phyloP scores from a whole-genome alignment of 2,329 filamentous ascomycete species.

The Verticillium isaacii region DNA sequence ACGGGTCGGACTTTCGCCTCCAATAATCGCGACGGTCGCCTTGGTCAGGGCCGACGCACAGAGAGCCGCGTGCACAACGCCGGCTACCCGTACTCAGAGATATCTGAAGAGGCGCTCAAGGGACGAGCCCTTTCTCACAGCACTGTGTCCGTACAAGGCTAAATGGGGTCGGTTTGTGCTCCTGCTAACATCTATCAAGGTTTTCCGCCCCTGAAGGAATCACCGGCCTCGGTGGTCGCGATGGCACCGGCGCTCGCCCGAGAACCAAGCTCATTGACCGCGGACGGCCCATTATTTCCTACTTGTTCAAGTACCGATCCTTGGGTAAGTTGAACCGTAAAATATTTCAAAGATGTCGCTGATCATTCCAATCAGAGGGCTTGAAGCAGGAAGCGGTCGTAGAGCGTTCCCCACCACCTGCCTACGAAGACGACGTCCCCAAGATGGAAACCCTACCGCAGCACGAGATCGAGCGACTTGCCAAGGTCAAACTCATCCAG shows the following conservation, averaged over 20 bases:
- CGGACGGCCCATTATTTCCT: constrained; percentile 17
- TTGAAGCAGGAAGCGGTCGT: constrained; percentile 25
- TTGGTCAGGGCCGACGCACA: background rate
- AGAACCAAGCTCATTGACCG: constrained; percentile 6
- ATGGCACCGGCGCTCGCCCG: background rate
- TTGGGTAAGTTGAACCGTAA: constrained; percentile 11
- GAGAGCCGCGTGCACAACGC: background rate
- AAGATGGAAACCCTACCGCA: constrained; percentile 14
- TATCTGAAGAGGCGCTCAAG: constrained; percentile 28
- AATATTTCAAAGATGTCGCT: background rate
- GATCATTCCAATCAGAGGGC: constrained; percentile 16
- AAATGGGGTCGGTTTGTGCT: too few species aligned
- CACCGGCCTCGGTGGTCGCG: too few species aligned
- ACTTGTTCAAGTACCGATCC: constrained; percentile 27
- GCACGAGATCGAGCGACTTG: constrained; percentile 21
- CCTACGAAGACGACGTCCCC: constrained; percentile 10
- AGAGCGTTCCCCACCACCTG: constrained; percentile 16
- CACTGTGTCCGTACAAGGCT: constrained; percentile 17
- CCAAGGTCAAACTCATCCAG: constrained; percentile 21
- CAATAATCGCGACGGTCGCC: background rate
- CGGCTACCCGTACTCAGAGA: constrained; percentile 8
- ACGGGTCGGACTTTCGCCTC: background rate
- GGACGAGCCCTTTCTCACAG: constrained; percentile 26
- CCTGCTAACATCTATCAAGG: background rate
- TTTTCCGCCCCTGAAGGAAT: background rate